Conservation (phyloP, 768 basidiomycete species). For the Fomitopsis serialis region DNA sequence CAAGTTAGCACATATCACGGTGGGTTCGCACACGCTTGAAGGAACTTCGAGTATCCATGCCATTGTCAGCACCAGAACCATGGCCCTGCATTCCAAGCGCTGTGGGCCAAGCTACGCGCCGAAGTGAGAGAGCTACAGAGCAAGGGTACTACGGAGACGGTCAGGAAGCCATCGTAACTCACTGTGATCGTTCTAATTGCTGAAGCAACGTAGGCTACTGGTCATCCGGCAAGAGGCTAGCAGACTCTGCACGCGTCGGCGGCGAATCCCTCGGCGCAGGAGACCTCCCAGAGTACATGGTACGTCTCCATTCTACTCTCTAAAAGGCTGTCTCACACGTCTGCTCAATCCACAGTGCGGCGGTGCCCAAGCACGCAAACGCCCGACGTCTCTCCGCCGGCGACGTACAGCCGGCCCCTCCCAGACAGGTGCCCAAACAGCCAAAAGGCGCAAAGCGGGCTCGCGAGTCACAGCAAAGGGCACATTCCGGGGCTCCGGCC, state of each 20-base stretch:
- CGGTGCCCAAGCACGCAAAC: constrained; percentile 62
- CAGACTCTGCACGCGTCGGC: constrained; percentile 52
- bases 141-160: constrained; percentile 84
- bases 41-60: neutral
- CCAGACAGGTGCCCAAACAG: constrained; percentile 55
- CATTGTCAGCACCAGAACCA: constrained; percentile 70
- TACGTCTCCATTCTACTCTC: constrained; percentile 23
- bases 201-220: constrained; percentile 56
- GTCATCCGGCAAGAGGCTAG: constrained; percentile 71
- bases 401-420: constrained; percentile 48
- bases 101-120: constrained; percentile 60
- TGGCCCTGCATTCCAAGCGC: constrained; percentile 65
- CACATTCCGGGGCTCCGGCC: constrained; percentile 57
- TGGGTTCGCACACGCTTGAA: constrained; percentile 19
- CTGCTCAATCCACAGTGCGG: constrained; percentile 49
- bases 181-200: neutral
- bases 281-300: constrained; percentile 77
- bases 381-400: constrained; percentile 42
- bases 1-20: constrained; percentile 82
- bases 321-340: neutral
- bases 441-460: constrained; percentile 69
- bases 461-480: constrained; percentile 56
- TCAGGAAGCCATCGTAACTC: constrained; percentile 25
- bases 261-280: constrained; percentile 47
- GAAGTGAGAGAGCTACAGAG: constrained; percentile 70